phyloP scores from a whole-genome alignment of 164 flowering plant species.

The Liquidambar formosana region DNA sequence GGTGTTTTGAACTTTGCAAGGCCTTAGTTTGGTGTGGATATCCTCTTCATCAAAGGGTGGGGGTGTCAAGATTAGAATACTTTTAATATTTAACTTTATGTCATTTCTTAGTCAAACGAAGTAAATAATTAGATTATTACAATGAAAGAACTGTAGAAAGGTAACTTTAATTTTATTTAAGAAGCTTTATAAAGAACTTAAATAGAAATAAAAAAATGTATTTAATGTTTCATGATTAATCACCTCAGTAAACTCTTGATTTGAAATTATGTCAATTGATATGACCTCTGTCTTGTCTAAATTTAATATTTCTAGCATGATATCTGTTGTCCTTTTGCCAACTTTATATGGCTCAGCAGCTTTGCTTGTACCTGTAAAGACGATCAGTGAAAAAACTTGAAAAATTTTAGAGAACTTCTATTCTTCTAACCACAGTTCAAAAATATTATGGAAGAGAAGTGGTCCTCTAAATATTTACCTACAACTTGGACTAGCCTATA shows the following conservation, averaged over 20 bases:
- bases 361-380: constrained; percentile 69
- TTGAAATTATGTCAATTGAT: constrained; percentile 82
- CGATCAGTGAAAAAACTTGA: constrained; percentile 12
- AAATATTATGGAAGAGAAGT: not conserved
- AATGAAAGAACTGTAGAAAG: not conserved
- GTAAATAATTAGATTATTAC: not conserved
- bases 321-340: constrained; percentile 74
- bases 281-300: constrained; percentile 77
- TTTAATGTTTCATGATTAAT: constrained; percentile 13
- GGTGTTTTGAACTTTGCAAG: not conserved
- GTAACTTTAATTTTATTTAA: not conserved
- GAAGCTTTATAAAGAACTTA: not conserved
- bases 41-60: not conserved
- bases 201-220: not conserved
- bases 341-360: constrained; percentile 73
- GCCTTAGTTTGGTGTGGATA: not conserved
- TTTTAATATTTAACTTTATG: not conserved
- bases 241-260: constrained; percentile 96
- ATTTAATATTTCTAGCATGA: constrained; percentile 73
- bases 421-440: not conserved
- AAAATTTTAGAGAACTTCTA: not conserved
- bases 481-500: constrained; percentile 94
- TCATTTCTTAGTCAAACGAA: not conserved
- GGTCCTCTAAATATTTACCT: constrained; percentile 47
- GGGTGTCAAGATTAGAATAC: not conserved